Conservation (phyloP, 2,329 filamentous ascomycete species). For the Drechslerella stenobrocha region DNA sequence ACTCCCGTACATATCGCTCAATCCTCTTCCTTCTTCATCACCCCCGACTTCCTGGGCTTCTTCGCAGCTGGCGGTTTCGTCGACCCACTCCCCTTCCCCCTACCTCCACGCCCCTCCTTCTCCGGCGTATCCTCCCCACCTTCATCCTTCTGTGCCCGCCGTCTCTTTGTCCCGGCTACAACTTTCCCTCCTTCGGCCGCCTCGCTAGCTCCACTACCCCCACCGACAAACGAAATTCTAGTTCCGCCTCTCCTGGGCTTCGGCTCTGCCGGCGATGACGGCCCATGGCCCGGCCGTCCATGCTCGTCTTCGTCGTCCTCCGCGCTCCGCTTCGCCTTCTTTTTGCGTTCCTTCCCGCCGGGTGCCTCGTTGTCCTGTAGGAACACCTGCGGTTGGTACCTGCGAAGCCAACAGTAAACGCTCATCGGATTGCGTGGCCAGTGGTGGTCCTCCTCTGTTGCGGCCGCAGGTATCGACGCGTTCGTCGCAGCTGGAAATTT, state of each 20-base stretch:
- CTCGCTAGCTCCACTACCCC: conserved; percentile 6
- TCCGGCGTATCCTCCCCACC: conserved; percentile 37
- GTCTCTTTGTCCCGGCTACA: conserved; percentile 35
- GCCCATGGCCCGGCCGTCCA: conserved; percentile 15
- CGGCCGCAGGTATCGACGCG: conserved; percentile 56
- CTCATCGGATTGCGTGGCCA: conserved; percentile 77
- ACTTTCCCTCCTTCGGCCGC: conserved; percentile 13
- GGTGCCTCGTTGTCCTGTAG: conserved; percentile 70
- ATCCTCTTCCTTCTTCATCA: conserved; percentile 33
- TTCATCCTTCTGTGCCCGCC: conserved; percentile 44
- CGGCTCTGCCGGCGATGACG: conserved; percentile 27
- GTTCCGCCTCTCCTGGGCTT: conserved; percentile 44
- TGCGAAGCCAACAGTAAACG: conserved; percentile 92
- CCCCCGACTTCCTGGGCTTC: conserved; percentile 40
- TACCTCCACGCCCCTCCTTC: conserved; percentile 21
- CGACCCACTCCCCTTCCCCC: conserved; percentile 23
- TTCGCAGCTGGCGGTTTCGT: conserved; percentile 42
- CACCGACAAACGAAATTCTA: conserved; percentile 32
- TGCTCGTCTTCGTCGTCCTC: conserved; percentile 43
- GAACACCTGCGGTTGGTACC: conserved; percentile 81
- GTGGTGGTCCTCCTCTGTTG: conserved; percentile 60
- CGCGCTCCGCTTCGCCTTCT: conserved; percentile 54
- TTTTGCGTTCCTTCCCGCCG: conserved; percentile 54
- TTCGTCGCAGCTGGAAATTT: conserved; percentile 56
- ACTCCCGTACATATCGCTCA: conserved; percentile 3